These are phyloP conservation scores for Phylloporus sp. DNA, from an alignment of 768 basidiomycete genomes.

Conservation along the genomic window DNA sequence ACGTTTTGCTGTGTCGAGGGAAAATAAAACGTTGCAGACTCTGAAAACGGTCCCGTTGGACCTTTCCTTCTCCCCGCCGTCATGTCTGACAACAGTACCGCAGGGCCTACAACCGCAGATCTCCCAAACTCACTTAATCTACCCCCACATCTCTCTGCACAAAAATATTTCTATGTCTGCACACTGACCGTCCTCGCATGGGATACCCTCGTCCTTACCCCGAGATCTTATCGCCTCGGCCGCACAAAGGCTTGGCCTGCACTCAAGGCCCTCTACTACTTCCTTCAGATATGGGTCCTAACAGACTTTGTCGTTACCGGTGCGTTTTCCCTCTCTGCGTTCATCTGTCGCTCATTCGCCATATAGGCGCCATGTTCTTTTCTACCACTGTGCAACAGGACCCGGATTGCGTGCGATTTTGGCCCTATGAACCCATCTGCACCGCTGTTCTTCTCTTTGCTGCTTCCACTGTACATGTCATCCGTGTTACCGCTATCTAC, in stretches of 20 bases:
- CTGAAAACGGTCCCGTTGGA: too few species aligned
- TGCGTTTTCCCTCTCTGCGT: constrained; percentile 25
- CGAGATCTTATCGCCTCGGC: constrained; percentile 70
- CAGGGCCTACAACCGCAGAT: not conserved
- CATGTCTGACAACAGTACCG: constrained; percentile 18
- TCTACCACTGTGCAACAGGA: constrained; percentile 62
- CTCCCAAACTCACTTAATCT: constrained; percentile 70
- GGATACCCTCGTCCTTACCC: constrained; percentile 84
- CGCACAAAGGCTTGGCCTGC: constrained; percentile 65
- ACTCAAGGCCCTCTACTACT: constrained; percentile 73
- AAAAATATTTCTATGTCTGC: constrained; percentile 89
- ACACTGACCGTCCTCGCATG: constrained; percentile 86
- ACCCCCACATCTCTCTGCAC: constrained; percentile 73
- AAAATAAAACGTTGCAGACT: constrained; percentile 3
- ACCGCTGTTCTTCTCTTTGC: constrained; percentile 73
- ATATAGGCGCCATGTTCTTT: constrained; percentile 76
- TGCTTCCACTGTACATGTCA: constrained; percentile 71
- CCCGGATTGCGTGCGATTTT: constrained; percentile 62
- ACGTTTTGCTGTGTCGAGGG: constrained; percentile 15
- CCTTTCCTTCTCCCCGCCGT: not conserved
- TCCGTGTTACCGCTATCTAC: constrained; percentile 77
- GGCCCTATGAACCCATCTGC: constrained; percentile 82
- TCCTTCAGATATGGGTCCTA: constrained; percentile 75
- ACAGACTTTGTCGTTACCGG: constrained; percentile 75
- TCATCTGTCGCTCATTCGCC: not conserved